phyloP scores from a whole-genome alignment of 129 eudicot species.

The Saussurea involucrata region DNA sequence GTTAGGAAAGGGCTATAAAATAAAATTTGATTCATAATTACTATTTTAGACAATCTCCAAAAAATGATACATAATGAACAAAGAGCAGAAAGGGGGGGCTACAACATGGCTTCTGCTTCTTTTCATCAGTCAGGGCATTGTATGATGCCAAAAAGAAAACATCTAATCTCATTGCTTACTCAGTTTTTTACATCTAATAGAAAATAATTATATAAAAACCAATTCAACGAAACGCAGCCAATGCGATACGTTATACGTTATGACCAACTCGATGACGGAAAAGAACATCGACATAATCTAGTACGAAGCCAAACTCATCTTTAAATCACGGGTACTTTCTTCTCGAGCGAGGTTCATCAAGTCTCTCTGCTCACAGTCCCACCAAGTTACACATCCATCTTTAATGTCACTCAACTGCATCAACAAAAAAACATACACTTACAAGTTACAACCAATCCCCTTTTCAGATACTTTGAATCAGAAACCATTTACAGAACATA shows the following conservation, averaged over 20 bases:
- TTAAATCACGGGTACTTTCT: not conserved
- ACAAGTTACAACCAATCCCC: not conserved
- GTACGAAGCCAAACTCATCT: not conserved
- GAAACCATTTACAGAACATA: not conserved
- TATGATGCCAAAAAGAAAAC: not conserved
- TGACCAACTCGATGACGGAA: not conserved
- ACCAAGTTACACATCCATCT: not conserved
- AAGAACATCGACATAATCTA: not conserved
- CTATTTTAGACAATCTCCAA: too few species aligned
- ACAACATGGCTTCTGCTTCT: too few species aligned
- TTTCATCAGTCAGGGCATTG: too few species aligned
- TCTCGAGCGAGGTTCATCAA: not conserved
- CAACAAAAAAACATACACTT: not conserved
- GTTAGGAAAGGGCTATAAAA: too few species aligned
- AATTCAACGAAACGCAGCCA: not conserved
- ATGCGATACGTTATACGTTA: not conserved
- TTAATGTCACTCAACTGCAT: constrained; percentile 1
- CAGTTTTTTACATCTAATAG: not conserved
- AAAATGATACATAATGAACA: too few species aligned
- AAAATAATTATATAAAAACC: not conserved
- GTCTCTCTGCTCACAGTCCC: not conserved
- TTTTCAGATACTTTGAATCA: not conserved
- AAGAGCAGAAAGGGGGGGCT: too few species aligned
- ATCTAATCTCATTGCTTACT: not conserved
- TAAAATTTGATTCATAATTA: too few species aligned